Evolutionary conservation across 129 eudicot species (phyloP).

Genomic region (Artemisia tridentata): DNA sequence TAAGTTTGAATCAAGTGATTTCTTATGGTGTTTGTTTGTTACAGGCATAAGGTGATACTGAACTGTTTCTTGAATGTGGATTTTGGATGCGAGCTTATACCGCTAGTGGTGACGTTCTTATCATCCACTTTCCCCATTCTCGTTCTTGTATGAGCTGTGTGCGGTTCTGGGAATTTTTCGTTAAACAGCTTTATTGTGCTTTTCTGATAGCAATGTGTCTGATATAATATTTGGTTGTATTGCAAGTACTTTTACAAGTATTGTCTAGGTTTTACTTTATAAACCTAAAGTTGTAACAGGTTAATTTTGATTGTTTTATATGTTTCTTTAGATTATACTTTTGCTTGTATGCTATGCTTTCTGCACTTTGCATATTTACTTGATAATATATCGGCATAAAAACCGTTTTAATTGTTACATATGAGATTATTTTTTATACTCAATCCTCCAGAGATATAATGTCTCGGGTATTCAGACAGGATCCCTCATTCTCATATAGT

Average conservation of each 20-base stretch:
- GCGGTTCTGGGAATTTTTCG: constrained; percentile 20
- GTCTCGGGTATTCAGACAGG: no score
- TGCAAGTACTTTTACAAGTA: constrained; percentile 23
- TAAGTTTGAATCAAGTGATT: constrained; percentile 2
- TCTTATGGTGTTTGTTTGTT: not conserved
- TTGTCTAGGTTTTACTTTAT: constrained; percentile 23
- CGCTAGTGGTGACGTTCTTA: not conserved
- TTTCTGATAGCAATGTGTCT: constrained; percentile 35
- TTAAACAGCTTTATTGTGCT: constrained; percentile 25
- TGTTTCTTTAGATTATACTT: not conserved
- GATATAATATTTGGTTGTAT: constrained; percentile 33
- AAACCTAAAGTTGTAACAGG: constrained; percentile 29
- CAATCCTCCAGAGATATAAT: no score
- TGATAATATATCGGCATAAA: not conserved
- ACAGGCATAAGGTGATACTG: constrained; percentile 31
- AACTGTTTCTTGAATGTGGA: constrained; percentile 6
- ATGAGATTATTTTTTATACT: no score
- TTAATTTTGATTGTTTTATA: constrained; percentile 14
- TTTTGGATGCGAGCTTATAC: constrained; percentile 25
- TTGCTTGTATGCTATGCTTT: not conserved
- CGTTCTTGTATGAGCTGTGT: constrained; percentile 7
- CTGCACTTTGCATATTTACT: not conserved
- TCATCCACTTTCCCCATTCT: constrained; percentile 7
- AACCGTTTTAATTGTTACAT: no score
- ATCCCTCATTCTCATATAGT: no score